Evolutionary conservation across 2,329 filamentous ascomycete species (phyloP), one percentile per base, ranked within the genome.

Genomic region (Stachybotrys chartarum): DNA sequence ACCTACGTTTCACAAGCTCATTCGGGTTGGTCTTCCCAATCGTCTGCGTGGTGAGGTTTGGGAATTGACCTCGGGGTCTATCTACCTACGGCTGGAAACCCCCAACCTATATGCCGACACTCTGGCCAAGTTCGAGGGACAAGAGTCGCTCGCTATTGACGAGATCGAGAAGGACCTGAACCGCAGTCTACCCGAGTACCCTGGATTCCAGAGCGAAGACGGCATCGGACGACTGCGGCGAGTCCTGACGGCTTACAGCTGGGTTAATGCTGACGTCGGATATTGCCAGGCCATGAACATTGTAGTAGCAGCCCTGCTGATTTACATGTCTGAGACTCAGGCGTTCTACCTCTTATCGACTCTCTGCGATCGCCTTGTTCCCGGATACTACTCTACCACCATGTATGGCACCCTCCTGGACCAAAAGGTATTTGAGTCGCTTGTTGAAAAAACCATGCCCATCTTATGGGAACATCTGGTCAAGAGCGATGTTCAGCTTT

Each of bases 211-310:
- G 73, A 96, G 88, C 66, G 89, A 96, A 69, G 92, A 97, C 66
- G 94, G 94, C 16, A 99, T 99, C 61, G 90, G 87, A 49, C 83
- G 94, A 18, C 78, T 99, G 59, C 86, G 94, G 57, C 83, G 93
- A 56, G 94, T 99, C 44, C 79, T 99, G 55, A 97, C 93, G 1
- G 94, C 94, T 5, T 99, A 99, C 75, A 97, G 92, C 73, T 99
- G 94, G 94, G 90, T 87, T 51, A 94, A 99, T 65, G 83, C 90
- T 54, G 91, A 97, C 61, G 92, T 99, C 55, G 94, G 94, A 61
- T 99, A 99, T 72, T 99, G 94, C 71, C 94, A 99, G 73, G 94
- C 94, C 59, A 99, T 99, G 94, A 99, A 99, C 71, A 99, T 99
- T 63, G 94, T 99, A 39, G 93, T 97, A 54, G 94, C 94, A 17